A percentile compares a stretch with the other conserved stretches of the same genome.
Conservation (phyloP, 2,329 filamentous ascomycete genomes). For the Colletotrichum navitas region DNA sequence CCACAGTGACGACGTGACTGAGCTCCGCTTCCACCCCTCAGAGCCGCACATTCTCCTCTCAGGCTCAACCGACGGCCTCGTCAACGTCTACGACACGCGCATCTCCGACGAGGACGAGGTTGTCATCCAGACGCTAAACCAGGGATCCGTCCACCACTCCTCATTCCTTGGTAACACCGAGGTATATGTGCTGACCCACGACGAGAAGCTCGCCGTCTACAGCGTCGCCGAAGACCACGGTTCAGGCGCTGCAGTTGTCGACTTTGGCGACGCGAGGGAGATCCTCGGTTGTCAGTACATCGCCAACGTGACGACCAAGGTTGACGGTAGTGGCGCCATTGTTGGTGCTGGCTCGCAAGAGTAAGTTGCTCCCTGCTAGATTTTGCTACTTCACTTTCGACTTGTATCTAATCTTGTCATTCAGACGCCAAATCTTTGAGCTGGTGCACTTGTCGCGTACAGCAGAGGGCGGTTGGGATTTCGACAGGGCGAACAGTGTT, state of each 20-base stretch:
- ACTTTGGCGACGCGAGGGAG: conserved; percentile 78
- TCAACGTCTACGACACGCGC: conserved; percentile 81
- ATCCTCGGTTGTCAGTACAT: conserved; percentile 80
- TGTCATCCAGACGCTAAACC: conserved; percentile 82
- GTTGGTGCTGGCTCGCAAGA: conserved; percentile 77
- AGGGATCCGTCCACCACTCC: conserved; percentile 78
- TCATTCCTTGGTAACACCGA: conserved; percentile 76
- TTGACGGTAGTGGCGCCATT: conserved; percentile 69
- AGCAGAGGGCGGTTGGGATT: conserved; percentile 61
- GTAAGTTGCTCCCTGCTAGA: conserved; percentile 57
- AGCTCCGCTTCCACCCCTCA: conserved; percentile 70
- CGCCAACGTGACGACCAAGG: conserved; percentile 73
- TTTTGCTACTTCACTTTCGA: not conserved
- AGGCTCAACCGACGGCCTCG: conserved; percentile 82
- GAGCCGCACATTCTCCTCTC: conserved; percentile 75
- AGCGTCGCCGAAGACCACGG: conserved; percentile 74
- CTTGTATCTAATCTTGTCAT: conserved; percentile 12
- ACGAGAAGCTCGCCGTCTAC: conserved; percentile 83
- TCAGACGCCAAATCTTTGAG: conserved; percentile 68
- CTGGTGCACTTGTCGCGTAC: conserved; percentile 69
- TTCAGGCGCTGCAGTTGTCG: conserved; percentile 65
- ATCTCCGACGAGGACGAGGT: conserved; percentile 82
- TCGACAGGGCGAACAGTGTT: conserved; percentile 68
- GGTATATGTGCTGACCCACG: conserved; percentile 80
- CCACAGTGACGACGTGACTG: conserved; percentile 77